These are phyloP conservation scores for Elsinoe batatas DNA, from an alignment of 2,329 filamentous ascomycete genomes.

Conservation along the genomic window DNA sequence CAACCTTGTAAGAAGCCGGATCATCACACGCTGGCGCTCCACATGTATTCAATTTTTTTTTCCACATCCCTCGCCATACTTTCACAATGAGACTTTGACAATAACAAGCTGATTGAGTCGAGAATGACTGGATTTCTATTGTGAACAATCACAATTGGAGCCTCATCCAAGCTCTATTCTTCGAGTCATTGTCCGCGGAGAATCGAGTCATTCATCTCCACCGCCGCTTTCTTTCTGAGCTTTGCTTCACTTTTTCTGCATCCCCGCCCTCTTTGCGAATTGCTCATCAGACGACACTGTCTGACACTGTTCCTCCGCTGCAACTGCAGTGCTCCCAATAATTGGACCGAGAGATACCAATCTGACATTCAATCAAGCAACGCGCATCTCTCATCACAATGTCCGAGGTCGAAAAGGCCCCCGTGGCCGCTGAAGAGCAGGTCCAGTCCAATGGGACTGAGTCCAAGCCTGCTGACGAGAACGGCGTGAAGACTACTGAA, in stretches of 20 bases:
- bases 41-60: too few species aligned
- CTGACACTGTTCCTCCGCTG: too few species aligned
- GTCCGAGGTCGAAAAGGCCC: slow-evolving; percentile 15
- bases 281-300: neutral
- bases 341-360: neutral
- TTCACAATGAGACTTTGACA: too few species aligned
- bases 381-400: slow-evolving; percentile 5
- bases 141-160: neutral
- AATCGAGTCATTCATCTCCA: slow-evolving; percentile 9
- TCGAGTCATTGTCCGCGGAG: slow-evolving; percentile 7
- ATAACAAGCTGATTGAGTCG: too few species aligned
- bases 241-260: slow-evolving; percentile 6
- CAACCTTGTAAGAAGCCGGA: too few species aligned
- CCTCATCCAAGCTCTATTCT: too few species aligned
- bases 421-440: slow-evolving; percentile 14
- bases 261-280: neutral
- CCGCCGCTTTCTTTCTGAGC: slow-evolving; percentile 5
- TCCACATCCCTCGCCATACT: too few species aligned
- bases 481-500: neutral
- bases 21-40: too few species aligned
- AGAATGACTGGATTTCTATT: too few species aligned
- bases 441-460: slow-evolving; percentile 10
- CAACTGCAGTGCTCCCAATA: neutral
- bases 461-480: neutral
- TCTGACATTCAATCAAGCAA: neutral